phyloP scores from a whole-genome alignment of 345 rosid genomes.

The Rhizophora mangle region DNA sequence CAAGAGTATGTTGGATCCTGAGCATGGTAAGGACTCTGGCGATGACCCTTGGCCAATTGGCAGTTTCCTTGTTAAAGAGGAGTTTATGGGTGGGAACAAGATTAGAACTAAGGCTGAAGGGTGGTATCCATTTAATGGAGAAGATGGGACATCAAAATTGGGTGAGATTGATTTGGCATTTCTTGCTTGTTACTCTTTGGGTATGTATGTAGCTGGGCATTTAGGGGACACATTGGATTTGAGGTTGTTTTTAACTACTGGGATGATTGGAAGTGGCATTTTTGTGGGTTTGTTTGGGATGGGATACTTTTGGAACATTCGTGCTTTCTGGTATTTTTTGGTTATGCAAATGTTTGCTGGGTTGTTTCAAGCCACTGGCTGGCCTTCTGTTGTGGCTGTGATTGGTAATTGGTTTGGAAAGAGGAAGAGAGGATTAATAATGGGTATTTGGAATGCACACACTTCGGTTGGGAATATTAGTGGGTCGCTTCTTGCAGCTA shows the following conservation, averaged over 20 bases:
- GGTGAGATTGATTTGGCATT: conserved; percentile 83
- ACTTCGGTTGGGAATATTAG: conserved; percentile 78
- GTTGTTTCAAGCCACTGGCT: conserved; percentile 81
- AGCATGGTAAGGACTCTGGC: conserved; percentile 15
- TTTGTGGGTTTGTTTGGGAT: conserved; percentile 78
- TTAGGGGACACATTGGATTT: conserved; percentile 77
- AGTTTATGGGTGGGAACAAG: neutral
- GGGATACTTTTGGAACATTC: conserved; percentile 76
- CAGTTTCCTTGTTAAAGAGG: conserved; percentile 42
- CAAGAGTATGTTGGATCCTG: conserved; percentile 72
- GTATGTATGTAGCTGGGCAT: conserved; percentile 89
- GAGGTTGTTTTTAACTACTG: conserved; percentile 66
- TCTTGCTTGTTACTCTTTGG: conserved; percentile 73
- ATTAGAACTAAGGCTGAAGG: conserved; percentile 30
- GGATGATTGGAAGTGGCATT: conserved; percentile 85
- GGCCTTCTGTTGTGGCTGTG: conserved; percentile 96
- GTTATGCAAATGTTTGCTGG: conserved; percentile 82
- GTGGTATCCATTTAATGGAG: conserved; percentile 71
- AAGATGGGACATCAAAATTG: conserved; percentile 62
- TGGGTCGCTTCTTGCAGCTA: conserved; percentile 77
- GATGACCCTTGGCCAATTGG: conserved; percentile 60
- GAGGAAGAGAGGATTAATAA: conserved; percentile 84
- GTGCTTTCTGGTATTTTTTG: conserved; percentile 57
- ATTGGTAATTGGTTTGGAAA: conserved; percentile 31
- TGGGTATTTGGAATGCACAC: conserved; percentile 97